phyloP scores from a whole-genome alignment of 2,329 filamentous ascomycete species.

The Epicoccum sorghinum region DNA sequence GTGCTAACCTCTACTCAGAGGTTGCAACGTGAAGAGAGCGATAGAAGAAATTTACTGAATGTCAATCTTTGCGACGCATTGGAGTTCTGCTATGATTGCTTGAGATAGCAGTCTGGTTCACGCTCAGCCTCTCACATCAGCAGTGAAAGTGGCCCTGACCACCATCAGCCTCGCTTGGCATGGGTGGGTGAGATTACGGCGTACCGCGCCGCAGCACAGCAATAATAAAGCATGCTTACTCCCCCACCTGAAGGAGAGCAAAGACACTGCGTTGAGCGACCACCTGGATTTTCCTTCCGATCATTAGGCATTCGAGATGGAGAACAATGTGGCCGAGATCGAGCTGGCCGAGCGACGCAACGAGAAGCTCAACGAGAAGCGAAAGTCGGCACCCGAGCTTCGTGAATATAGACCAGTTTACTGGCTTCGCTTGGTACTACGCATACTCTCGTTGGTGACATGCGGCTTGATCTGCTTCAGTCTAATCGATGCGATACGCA shows the following conservation, averaged over 20 bases:
- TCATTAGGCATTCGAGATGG: background rate
- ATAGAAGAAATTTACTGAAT: too few species aligned
- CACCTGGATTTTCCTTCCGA: too few species aligned
- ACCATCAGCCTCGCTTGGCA: slow-evolving; percentile 13
- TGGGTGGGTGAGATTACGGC: slow-evolving; percentile 10
- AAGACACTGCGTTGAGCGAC: too few species aligned
- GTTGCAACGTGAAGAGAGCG: too few species aligned
- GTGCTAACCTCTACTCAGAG: too few species aligned
- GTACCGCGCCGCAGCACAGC: slow-evolving; percentile 8
- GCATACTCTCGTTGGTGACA: slow-evolving; percentile 16
- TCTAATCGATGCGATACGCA: slow-evolving; percentile 15
- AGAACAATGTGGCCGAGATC: slow-evolving; percentile 17
- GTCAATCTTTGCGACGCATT: too few species aligned
- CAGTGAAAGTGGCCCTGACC: background rate
- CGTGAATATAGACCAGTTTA: slow-evolving; percentile 20
- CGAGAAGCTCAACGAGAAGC: slow-evolving; percentile 14
- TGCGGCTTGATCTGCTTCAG: slow-evolving; percentile 18
- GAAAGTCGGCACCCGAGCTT: slow-evolving; percentile 12
- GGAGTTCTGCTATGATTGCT: background rate
- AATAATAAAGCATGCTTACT: slow-evolving; percentile 3
- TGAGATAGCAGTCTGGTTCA: background rate
- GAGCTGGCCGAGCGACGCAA: slow-evolving; percentile 15
- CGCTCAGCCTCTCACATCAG: slow-evolving; percentile 8
- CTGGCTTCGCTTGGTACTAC: slow-evolving; percentile 20
- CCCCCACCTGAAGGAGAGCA: background rate